These are phyloP conservation scores for Persicaria maculosa DNA, from an alignment of 148 eudicot species.

Conservation along the genomic window DNA sequence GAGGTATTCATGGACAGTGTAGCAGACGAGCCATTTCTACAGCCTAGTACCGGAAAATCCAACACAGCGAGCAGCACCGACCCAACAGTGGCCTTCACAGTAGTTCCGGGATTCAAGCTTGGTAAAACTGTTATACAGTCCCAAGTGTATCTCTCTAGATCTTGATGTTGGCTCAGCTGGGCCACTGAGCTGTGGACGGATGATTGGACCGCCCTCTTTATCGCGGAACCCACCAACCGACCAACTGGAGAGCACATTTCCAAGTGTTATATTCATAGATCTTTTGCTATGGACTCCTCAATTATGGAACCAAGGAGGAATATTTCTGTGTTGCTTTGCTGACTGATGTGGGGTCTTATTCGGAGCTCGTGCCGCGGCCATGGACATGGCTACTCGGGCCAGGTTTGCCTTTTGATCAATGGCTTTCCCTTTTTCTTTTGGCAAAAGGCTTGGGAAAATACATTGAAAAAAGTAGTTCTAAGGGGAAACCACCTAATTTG, in stretches of 20 bases:
- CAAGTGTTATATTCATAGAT: background rate
- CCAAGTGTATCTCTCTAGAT: slow-evolving; percentile 61
- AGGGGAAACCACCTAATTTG: slow-evolving; percentile 5
- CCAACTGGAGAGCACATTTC: background rate
- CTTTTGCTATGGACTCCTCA: background rate
- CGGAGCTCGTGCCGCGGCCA: background rate
- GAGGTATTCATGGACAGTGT: slow-evolving; percentile 93
- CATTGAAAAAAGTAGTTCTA: slow-evolving; percentile 2
- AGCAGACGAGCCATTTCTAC: slow-evolving; percentile 55
- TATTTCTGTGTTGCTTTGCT: slow-evolving; percentile 4
- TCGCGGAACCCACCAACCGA: background rate
- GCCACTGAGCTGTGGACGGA: background rate
- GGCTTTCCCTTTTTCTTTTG: background rate
- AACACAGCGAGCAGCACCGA: slow-evolving; percentile 11
- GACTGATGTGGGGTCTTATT: background rate
- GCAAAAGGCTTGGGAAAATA: background rate
- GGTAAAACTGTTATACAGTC: slow-evolving; percentile 66
- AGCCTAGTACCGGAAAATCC: background rate
- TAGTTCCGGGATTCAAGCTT: slow-evolving; percentile 84
- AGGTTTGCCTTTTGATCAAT: slow-evolving; percentile 7
- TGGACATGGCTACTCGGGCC: slow-evolving; percentile 1
- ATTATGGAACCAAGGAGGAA: slow-evolving; percentile 6
- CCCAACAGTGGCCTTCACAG: slow-evolving; percentile 65
- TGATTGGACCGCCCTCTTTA: slow-evolving; percentile 11
- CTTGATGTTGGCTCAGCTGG: background rate